These are phyloP conservation scores for Saccharomycopsis javanensis DNA, from an alignment of 805 yeast genomes.

Conservation along the genomic window DNA sequence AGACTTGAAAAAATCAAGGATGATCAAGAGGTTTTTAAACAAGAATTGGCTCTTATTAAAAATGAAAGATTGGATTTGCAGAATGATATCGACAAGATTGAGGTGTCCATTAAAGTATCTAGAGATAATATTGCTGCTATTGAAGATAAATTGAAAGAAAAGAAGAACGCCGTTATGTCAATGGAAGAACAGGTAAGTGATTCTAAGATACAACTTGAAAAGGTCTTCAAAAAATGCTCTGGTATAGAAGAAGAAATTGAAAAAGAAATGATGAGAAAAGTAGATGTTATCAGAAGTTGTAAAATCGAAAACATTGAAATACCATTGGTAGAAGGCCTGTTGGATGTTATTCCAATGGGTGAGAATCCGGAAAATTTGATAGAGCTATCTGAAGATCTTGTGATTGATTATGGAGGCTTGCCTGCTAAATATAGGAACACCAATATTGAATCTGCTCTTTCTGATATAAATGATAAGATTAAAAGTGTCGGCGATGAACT, in stretches of 20 bases:
- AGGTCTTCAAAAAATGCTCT: conserved; percentile 28
- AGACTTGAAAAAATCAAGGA: conserved; percentile 37
- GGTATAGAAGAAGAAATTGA: conserved; percentile 44
- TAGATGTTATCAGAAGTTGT: conserved; percentile 56
- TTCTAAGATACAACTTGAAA: conserved; percentile 22
- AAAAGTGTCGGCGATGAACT: conserved; percentile 28
- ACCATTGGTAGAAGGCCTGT: conserved; percentile 52
- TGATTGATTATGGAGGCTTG: conserved; percentile 44
- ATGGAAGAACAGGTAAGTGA: conserved; percentile 45
- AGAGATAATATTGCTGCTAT: conserved; percentile 29
- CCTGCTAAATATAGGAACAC: conserved; percentile 35
- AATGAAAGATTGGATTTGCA: conserved; percentile 27
- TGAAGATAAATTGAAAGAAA: conserved; percentile 26
- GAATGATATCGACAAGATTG: conserved; percentile 29
- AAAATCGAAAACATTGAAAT: conserved; percentile 59
- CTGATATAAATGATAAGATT: conserved; percentile 32
- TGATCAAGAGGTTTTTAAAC: conserved; percentile 31
- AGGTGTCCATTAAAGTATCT: conserved; percentile 33
- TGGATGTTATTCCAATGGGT: conserved; percentile 54
- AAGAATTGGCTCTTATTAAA: conserved; percentile 26
- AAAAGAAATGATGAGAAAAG: conserved; percentile 44
- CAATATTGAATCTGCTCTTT: conserved; percentile 23
- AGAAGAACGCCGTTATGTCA: conserved; percentile 27
- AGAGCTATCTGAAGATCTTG: conserved; percentile 37
- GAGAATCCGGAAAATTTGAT: conserved; percentile 34